Conservation (phyloP, 441 rosid genomes). For the Adansonia madagascariensis region DNA sequence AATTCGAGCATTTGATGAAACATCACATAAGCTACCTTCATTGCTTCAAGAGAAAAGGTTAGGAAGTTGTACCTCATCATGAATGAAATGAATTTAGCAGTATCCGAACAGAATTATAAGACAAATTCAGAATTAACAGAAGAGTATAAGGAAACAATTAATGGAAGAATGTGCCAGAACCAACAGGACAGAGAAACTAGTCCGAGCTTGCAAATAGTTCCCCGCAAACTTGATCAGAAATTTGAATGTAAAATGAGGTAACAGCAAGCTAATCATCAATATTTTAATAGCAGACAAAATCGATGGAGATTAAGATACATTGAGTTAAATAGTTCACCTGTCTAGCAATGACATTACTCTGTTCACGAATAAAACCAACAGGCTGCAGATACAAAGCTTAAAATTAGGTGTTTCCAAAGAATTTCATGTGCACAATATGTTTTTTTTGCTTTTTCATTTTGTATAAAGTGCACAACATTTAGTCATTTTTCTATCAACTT, state of each 20-base stretch:
- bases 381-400: constrained; percentile 58
- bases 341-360: constrained; percentile 74
- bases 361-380: constrained; percentile 83
- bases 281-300: background rate
- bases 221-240: constrained; percentile 2
- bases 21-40: background rate
- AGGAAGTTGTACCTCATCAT: constrained; percentile 11
- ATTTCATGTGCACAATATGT: constrained; percentile 11
- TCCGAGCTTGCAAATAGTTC: background rate
- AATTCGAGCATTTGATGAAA: background rate
- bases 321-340: constrained; percentile 54
- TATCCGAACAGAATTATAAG: background rate
- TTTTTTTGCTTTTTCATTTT: background rate
- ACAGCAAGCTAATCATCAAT: background rate
- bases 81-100: background rate
- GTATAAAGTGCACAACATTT: constrained; percentile 14
- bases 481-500: constrained; percentile 3
- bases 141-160: background rate
- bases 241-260: background rate
- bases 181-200: background rate
- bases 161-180: background rate
- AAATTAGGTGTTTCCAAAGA: constrained; percentile 13
- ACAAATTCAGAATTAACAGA: background rate
- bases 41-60: constrained; percentile 12
- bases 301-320: constrained; percentile 14